Base-by-base conservation (phyloP, 169 alveolate genomes). In the Cryptosporidium ryanae region DNA sequence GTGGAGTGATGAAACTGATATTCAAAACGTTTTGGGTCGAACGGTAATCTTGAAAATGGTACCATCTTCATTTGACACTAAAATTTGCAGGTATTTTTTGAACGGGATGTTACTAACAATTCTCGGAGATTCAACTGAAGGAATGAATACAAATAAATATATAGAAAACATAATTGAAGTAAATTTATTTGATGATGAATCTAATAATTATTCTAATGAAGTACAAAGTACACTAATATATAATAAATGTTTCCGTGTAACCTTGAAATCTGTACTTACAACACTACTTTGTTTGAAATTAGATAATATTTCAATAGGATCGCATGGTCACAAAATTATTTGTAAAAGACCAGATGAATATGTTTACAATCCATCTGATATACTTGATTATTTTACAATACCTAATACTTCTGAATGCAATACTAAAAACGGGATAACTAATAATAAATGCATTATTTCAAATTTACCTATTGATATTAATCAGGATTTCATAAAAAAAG, bases 331-430 rank as follows among this genome's bases (percentile, higher is more conserved):
- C 10, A 57, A 61, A 44, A 23, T 76, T 23, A 23, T 44, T 5
- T 76, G 87, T 55, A 76, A 64, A 76, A 76, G 44, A 34, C 70
- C 76, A 2, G 27, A 13, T 25, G 46, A 38, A 76, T 59, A 76
- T 59, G 15, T 13, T 0, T 32, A 21, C 46, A 32, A 34, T 2
- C 13, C 49, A 1, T 25, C n/a, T 5, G 70, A 57, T 0, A 21
- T 27, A 6, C 44, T 61, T 4, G 21, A 76, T 4, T 38, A 38
- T 34, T 76, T 76, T 61, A 21, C 63, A 1, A 29, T 76, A n/a
- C 87, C 71, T 29, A 61, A 59, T 21, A 8, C 31, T 34, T 15
- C 38, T 61, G 46, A 38, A 38, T 38, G 3, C 46, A 38, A 38
- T 10, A 38, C 3, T 38, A 21, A 13, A 55, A 25, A 21, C 6